Percentiles rank a stretch among this genome's conserved stretches.
These are phyloP conservation scores for Canna indica DNA, from an alignment of 176 grass and related monocot genomes.

Conservation along the genomic window DNA sequence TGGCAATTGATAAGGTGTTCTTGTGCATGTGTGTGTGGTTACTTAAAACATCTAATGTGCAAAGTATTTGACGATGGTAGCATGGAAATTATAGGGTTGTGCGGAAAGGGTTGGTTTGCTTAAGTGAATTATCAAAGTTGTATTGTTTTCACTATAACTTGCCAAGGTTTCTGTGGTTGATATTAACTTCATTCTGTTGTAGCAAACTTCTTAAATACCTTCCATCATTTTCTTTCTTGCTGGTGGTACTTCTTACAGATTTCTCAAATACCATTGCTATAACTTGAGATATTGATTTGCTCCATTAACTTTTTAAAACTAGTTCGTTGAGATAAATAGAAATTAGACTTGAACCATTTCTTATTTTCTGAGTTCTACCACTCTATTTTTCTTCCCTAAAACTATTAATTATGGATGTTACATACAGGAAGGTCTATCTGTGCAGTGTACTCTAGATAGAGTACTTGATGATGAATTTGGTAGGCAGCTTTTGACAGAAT, in stretches of 20 bases:
- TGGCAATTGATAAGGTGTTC: no score
- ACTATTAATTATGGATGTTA: constrained; percentile 8
- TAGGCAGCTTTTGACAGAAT: constrained; percentile 48
- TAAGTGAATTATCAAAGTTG: not conserved
- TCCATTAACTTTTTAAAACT: not conserved
- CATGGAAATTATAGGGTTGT: not conserved
- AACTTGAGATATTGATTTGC: not conserved
- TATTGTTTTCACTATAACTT: not conserved
- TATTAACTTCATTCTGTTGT: not conserved
- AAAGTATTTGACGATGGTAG: no score
- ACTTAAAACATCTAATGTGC: no score
- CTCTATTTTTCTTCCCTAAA: constrained; percentile 1
- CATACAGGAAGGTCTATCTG: constrained; percentile 49
- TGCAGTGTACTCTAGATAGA: constrained; percentile 53
- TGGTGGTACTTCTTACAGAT: not conserved
- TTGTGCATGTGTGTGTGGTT: no score
- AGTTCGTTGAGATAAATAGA: not conserved
- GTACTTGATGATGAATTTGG: constrained; percentile 35
- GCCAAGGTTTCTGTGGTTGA: not conserved
- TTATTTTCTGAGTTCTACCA: not conserved
- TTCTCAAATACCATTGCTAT: not conserved
- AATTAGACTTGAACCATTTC: not conserved
- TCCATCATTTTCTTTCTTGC: not conserved
- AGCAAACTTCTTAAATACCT: not conserved
- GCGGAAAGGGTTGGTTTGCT: not conserved